Percentiles rank a stretch among this genome's conserved stretches.
Evolutionary conservation across 306 rosid genomes (phyloP).

Genomic region (Casuarina cunninghamiana): DNA sequence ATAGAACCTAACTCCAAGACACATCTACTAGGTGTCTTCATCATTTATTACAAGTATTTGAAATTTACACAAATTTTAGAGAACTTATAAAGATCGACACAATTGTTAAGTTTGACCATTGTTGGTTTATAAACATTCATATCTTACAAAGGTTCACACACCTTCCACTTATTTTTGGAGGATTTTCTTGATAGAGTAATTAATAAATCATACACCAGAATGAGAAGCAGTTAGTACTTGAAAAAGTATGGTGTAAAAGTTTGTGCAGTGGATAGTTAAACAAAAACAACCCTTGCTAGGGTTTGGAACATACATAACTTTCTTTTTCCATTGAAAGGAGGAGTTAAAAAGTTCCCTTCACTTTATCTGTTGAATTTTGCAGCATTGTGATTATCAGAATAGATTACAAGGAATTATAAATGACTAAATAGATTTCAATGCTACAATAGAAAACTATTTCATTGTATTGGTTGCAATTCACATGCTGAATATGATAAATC

Average conservation of each 20-base stretch:
- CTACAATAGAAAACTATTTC: conserved; percentile 14
- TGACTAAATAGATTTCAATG: conserved; percentile 23
- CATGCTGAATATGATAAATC: conserved; percentile 14
- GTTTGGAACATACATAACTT: no score
- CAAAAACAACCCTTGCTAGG: no score
- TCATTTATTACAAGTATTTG: conserved; percentile 7
- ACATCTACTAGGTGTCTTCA: conserved; percentile 22
- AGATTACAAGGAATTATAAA: conserved; percentile 19
- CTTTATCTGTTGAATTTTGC: conserved; percentile 7
- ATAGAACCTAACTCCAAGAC: not conserved
- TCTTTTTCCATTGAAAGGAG: not conserved
- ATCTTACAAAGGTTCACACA: not conserved
- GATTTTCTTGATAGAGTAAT: no score
- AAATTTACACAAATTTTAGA: no score
- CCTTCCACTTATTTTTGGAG: no score
- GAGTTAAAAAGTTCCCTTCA: not conserved
- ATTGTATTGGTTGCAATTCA: conserved; percentile 14
- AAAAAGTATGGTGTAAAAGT: no score
- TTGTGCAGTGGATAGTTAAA: no score
- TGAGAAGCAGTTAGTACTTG: no score
- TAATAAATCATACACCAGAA: no score
- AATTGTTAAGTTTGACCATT: no score
- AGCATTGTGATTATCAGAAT: conserved; percentile 19
- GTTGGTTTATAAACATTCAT: no score
- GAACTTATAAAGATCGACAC: no score